Base-by-base conservation (phyloP, 768 basidiomycete species). In the Crepidotus variabilis region DNA sequence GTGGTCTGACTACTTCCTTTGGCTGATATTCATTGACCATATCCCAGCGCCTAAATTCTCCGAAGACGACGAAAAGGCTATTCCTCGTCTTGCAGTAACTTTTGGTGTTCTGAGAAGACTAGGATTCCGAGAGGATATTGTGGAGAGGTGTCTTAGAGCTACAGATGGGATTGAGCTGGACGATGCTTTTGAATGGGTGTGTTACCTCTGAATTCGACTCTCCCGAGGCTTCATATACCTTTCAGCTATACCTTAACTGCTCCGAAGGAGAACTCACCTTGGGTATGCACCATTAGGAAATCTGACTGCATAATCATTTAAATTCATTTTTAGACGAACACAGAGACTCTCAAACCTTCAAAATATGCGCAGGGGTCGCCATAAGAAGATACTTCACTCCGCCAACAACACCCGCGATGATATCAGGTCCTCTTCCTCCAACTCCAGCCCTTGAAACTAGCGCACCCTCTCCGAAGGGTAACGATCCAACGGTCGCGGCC, bases 141-240 rank as follows among this genome's bases (percentile, higher is more conserved):
- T 93, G 6, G 77, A 82, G 50, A 79, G 88, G 62, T 97, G 93
- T 67, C 70, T 98, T 47, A 71, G 74, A 51, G 69, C 78, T 6
- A 83, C 92, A 23, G 69, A 75, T 23, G 81, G 86, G 11, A 72
- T 88, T 32, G 90, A 91, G 22, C 72, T 93, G n/a, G 95, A 98
- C 14, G 89, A 93, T 51, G 93, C 91, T 9, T 80, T 90, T 52
- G 88, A 94, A 66, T 98, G 96, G 96, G 93, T 96, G 22, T 53
- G 24, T 50, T 50, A 22, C 23, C 33, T 48, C 16, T 36, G 52
- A 32, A 14, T 13, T 33, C 8, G 11, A n/a, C 28, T 20, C 8
- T 47, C 14, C 11, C 36, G 18, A 5, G 32, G n/a, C 56, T 49
- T 36, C 55, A 56, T 34, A 56, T 47, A 24, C 43, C 21, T 36